Evolutionary conservation across 164 flowering plant genomes (phyloP).

Genomic region (Umbellularia californica): DNA sequence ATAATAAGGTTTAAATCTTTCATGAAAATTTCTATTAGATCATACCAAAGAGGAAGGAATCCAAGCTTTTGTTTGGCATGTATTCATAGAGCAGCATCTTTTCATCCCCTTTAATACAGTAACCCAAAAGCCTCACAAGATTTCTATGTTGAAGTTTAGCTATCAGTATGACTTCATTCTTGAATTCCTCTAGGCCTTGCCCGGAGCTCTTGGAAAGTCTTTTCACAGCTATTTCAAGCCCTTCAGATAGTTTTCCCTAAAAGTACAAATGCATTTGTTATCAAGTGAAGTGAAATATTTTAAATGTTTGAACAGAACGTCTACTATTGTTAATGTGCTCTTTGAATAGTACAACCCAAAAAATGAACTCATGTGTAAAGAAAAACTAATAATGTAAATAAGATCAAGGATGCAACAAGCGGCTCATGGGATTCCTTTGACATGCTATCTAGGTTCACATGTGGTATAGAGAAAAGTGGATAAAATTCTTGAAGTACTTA

Average conservation of each 20-base stretch:
- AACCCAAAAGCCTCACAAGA: slow-evolving; percentile 37
- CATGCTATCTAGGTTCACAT: too few species aligned
- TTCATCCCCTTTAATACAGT: slow-evolving; percentile 28
- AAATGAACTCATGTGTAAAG: background rate
- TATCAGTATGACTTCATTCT: slow-evolving; percentile 28
- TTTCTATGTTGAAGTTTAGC: slow-evolving; percentile 44
- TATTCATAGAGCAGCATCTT: slow-evolving; percentile 37
- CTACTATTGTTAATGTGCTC: background rate
- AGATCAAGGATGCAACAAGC: background rate
- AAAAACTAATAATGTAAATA: too few species aligned
- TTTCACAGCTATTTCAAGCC: slow-evolving; percentile 36
- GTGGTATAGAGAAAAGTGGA: too few species aligned
- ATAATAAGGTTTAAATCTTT: background rate
- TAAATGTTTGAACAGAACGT: background rate
- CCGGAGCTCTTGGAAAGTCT: slow-evolving; percentile 27
- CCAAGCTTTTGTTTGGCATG: slow-evolving; percentile 32
- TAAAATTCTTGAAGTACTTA: too few species aligned
- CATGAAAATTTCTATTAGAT: too few species aligned
- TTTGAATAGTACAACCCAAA: too few species aligned
- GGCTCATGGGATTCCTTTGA: background rate
- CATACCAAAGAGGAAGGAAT: slow-evolving; percentile 21
- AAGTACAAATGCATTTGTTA: background rate
- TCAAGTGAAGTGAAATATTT: background rate
- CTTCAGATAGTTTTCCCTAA: slow-evolving; percentile 28
- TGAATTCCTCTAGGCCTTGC: slow-evolving; percentile 35